Base-by-base conservation (phyloP, 2,329 filamentous ascomycete genomes). In the Harringtonia aguacate region DNA sequence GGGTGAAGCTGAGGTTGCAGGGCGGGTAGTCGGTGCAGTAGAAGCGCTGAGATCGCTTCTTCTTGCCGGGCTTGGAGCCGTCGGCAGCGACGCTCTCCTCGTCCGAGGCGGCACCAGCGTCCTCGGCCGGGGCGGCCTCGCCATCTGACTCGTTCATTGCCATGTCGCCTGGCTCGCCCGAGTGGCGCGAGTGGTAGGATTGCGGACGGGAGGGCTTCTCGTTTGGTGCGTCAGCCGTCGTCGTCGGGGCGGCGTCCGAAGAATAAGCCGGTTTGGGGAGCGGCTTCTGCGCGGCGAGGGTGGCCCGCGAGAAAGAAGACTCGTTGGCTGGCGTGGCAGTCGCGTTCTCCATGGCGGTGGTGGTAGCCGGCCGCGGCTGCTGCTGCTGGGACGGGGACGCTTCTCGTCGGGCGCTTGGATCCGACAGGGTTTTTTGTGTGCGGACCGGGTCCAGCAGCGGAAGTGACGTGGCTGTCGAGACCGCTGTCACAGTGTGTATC, bases 11-110 rank as follows among this genome's bases (percentile, higher is more conserved):
- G 46, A 98, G 63, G 56, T 83, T 89, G 63, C 92, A 98, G 4
- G 89, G 89, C 22, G 90, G 90, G 55, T 87, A 97, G 28, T 95
- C 88, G 4, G 84, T 94, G 65, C 92, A 98, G 63, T 90, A 95
- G 63, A 98, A 98, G 37, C 87, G 79, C 61, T 95, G 88, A 1
- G 88, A 87, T 63, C 95, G 95, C 67, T 95, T 95, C 75, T 95
- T 97, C 67, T 94, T 94, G 42, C 75, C 81, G 9, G 85, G 83
- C 49, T 82, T 77, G n/a, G 71, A 69, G 35, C 78, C 68, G 57
- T 83, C 79, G 12, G 72, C 77, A 45, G 74, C 73, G 20, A 81
- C 70, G 52, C 73, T 79, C 31, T 76, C 81, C 39, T 75, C 75
- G 48, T 86, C 84, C 13, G 84, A 84, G 28, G 61, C 72, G 21